These are phyloP conservation scores for Phytophthora multivora DNA, from an alignment of 352 stramenopile species.

Conservation along the genomic window DNA sequence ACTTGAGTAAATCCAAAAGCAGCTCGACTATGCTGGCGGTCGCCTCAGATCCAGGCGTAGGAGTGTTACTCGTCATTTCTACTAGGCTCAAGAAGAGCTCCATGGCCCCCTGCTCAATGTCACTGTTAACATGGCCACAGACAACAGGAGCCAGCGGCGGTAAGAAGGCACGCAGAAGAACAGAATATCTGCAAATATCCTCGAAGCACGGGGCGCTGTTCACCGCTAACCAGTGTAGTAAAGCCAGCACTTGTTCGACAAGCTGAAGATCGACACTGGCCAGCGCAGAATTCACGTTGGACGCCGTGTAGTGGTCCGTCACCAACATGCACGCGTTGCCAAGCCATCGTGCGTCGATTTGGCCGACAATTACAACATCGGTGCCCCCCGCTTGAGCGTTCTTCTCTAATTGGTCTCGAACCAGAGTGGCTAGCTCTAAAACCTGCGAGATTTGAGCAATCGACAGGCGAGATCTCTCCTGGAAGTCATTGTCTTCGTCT, in stretches of 20 bases:
- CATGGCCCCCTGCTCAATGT: constrained; percentile 7
- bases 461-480: constrained; percentile 37
- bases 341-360: constrained; percentile 33
- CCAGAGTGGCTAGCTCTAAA: constrained; percentile 32
- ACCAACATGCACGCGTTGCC: constrained; percentile 35
- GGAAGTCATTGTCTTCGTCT: constrained; percentile 44
- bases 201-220: constrained; percentile 34
- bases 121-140: constrained; percentile 11
- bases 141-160: constrained; percentile 19
- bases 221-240: constrained; percentile 42
- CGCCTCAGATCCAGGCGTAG: constrained; percentile 20
- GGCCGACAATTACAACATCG: constrained; percentile 13
- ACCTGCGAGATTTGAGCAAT: constrained; percentile 41
- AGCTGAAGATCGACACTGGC: constrained; percentile 15
- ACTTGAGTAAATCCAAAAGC: constrained; percentile 42
- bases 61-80: constrained; percentile 35
- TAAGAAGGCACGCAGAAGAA: constrained; percentile 31
- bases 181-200: constrained; percentile 32
- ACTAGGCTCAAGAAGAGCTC: constrained; percentile 43
- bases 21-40: constrained; percentile 40
- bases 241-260: constrained; percentile 32
- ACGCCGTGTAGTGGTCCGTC: not conserved
- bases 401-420: constrained; percentile 23
- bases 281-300: not conserved
- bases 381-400: constrained; percentile 9